These are phyloP conservation scores for Trichosanthes truncata DNA, from an alignment of 306 rosid species.

Conservation along the genomic window DNA sequence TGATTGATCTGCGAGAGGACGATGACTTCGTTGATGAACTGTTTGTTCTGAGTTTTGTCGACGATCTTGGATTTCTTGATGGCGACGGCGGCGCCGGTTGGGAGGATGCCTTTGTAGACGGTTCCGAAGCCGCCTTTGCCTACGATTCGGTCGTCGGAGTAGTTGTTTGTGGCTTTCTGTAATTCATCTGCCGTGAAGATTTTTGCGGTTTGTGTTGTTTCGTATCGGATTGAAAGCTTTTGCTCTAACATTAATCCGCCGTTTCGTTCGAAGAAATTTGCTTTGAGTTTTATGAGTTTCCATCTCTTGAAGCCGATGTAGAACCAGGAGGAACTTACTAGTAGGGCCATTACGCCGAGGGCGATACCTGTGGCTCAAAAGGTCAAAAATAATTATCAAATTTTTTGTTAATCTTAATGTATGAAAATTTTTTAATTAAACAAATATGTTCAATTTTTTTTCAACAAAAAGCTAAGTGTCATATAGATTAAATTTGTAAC, in stretches of 20 bases:
- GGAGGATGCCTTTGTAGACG: constrained; percentile 21
- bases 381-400: background rate
- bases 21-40: constrained; percentile 30
- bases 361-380: constrained; percentile 1
- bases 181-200: constrained; percentile 16
- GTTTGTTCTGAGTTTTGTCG: constrained; percentile 15
- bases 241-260: constrained; percentile 26
- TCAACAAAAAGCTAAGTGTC: too few species aligned
- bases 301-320: constrained; percentile 16
- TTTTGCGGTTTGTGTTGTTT: constrained; percentile 3
- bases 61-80: constrained; percentile 24
- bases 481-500: too few species aligned
- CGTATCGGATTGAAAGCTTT: constrained; percentile 4
- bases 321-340: constrained; percentile 14
- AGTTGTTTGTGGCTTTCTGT: constrained; percentile 25
- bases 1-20: constrained; percentile 32
- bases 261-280: constrained; percentile 18
- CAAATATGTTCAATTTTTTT: too few species aligned
- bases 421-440: too few species aligned
- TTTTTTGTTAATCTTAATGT: too few species aligned
- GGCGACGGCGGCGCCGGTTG: constrained; percentile 9
- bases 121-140: constrained; percentile 29
- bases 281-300: constrained; percentile 18
- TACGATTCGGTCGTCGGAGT: constrained; percentile 14
- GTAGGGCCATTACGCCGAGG: background rate